These are phyloP conservation scores for Trichoderma koningii DNA, from an alignment of 2,329 filamentous ascomycete genomes.

Conservation along the genomic window DNA sequence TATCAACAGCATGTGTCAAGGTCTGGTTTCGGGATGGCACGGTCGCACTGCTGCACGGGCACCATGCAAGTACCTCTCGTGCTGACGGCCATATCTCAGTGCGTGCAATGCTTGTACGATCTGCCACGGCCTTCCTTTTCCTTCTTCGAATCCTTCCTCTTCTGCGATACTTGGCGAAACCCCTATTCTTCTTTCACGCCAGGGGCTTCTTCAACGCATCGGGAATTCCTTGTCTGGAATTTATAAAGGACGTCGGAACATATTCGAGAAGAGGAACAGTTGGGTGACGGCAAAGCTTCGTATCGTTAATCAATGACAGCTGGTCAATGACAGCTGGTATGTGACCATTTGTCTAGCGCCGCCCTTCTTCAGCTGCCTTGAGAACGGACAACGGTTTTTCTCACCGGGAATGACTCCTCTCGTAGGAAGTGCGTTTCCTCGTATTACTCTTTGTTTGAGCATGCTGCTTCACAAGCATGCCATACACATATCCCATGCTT, in stretches of 20 bases:
- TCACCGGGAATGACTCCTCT: neutral
- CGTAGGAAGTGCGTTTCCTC: neutral
- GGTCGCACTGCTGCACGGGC: slow-evolving; percentile 34
- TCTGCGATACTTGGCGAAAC: neutral
- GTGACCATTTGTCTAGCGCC: slow-evolving; percentile 5
- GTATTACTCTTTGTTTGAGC: neutral
- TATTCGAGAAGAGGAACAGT: neutral
- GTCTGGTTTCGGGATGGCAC: slow-evolving; percentile 38
- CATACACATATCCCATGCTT: neutral
- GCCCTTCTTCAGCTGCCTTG: neutral
- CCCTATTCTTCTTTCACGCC: neutral
- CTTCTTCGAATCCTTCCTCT: neutral
- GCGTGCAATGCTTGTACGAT: slow-evolving; percentile 13
- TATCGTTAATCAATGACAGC: neutral
- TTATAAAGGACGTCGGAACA: neutral
- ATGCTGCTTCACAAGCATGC: slow-evolving; percentile 15
- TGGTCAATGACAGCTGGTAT: slow-evolving; percentile 4
- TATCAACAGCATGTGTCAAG: slow-evolving; percentile 33
- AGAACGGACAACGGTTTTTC: neutral
- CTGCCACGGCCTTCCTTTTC: neutral
- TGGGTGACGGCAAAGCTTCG: neutral
- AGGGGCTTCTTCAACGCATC: neutral
- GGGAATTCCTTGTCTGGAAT: neutral
- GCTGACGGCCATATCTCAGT: slow-evolving; percentile 2
- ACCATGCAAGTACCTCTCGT: slow-evolving; percentile 7